These are phyloP conservation scores for Boeremia lycopersici DNA, from an alignment of 2,329 filamentous ascomycete species.

Conservation along the genomic window DNA sequence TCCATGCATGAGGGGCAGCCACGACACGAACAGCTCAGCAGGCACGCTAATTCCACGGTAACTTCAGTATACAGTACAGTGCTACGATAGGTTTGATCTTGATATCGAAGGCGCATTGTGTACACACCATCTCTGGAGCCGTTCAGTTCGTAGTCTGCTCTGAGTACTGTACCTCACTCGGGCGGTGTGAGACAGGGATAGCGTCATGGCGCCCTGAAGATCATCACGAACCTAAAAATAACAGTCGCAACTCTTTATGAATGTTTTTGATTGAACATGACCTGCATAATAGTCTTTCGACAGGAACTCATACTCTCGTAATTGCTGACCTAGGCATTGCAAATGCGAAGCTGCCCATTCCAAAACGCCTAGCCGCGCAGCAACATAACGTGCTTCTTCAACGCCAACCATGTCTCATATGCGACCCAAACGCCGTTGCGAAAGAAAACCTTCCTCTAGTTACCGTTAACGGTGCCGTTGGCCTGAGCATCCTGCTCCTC, in stretches of 20 bases:
- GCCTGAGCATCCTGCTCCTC: constrained; percentile 31
- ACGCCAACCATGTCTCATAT: constrained; percentile 10
- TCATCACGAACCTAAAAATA: constrained; percentile 37
- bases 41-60: not conserved
- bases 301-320: constrained; percentile 2
- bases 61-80: not conserved
- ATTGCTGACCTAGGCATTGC: constrained; percentile 12
- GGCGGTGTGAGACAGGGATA: constrained; percentile 13
- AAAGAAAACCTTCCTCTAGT: constrained; percentile 12
- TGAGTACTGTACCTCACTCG: not conserved
- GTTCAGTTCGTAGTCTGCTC: not conserved
- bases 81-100: not conserved
- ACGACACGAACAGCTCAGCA: not conserved
- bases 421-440: constrained; percentile 8
- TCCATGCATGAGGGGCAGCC: constrained; percentile 16
- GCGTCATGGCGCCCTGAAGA: constrained; percentile 22
- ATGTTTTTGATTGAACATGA: constrained; percentile 8
- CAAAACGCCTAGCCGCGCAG: constrained; percentile 25
- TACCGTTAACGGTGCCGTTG: constrained; percentile 21
- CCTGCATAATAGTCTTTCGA: constrained; percentile 7
- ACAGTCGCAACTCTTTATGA: not conserved
- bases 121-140: not conserved
- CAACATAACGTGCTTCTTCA: constrained; percentile 7
- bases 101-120: not conserved
- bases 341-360: constrained; percentile 8